Conservation (phyloP, 2,329 filamentous ascomycete genomes). For the Ophiosphaerella narmari region DNA sequence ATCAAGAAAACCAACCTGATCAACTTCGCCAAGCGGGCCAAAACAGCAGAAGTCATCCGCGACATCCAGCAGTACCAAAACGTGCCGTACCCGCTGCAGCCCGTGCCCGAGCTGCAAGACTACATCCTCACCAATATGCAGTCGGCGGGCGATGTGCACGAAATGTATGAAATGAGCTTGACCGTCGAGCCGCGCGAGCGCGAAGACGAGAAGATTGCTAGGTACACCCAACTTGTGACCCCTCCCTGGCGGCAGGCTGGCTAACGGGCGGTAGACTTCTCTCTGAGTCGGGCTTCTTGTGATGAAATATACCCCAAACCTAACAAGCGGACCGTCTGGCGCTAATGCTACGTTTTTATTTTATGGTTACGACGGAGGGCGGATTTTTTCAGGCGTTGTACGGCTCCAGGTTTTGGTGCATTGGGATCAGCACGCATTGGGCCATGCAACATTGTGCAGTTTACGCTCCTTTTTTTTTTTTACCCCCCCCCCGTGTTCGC, state of each 20-base stretch:
- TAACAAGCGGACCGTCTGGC: too few relatives aligned
- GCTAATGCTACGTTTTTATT: too few relatives aligned
- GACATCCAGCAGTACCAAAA: slow-evolving; percentile 99
- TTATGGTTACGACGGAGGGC: too few relatives aligned
- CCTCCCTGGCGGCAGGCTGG: slow-evolving; percentile 3
- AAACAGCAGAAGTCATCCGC: slow-evolving; percentile 96
- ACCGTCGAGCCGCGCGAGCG: slow-evolving; percentile 91
- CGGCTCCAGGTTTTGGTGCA: too few relatives aligned
- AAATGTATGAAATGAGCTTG: slow-evolving; percentile 99
- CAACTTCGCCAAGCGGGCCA: slow-evolving; percentile 97
- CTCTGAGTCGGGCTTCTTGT: slow-evolving; percentile 61
- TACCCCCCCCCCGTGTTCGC: slow-evolving; percentile 6
- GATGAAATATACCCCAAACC: slow-evolving; percentile 48
- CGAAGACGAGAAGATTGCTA: slow-evolving; percentile 99
- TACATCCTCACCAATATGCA: slow-evolving; percentile 98
- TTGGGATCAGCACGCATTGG: too few relatives aligned
- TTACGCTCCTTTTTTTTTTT: too few relatives aligned
- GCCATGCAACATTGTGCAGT: too few relatives aligned
- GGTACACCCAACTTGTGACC: slow-evolving; percentile 59
- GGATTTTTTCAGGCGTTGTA: too few relatives aligned
- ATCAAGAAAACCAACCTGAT: slow-evolving; percentile 97
- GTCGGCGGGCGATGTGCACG: slow-evolving; percentile 91
- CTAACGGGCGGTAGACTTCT: slow-evolving; percentile 50
- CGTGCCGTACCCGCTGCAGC: slow-evolving; percentile 88
- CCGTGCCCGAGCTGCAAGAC: slow-evolving; percentile 90